A percentile compares a stretch with the other conserved stretches of the same genome.
These are phyloP conservation scores for Tetracladium marchalianum DNA, from an alignment of 495 filamentous ascomycete genomes.

Conservation along the genomic window DNA sequence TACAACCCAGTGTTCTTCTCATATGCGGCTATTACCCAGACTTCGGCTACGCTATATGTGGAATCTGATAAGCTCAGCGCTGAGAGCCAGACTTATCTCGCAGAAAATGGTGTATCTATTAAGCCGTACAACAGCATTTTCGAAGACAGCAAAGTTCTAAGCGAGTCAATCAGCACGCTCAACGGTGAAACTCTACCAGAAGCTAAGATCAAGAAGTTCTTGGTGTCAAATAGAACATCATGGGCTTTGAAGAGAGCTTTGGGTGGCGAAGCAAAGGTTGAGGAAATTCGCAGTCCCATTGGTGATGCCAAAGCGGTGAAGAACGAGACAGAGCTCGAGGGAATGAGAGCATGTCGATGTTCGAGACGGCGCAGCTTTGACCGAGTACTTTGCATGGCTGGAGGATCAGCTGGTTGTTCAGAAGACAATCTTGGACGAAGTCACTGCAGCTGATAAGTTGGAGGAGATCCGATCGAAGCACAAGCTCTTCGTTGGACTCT, in stretches of 20 bases:
- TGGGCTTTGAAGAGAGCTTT: slow-evolving; percentile 87
- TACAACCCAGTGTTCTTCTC: slow-evolving; percentile 99
- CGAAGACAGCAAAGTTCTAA: slow-evolving; percentile 58
- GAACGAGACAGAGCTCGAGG: slow-evolving; percentile 82
- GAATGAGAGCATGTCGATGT: slow-evolving; percentile 93
- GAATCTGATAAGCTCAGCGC: slow-evolving; percentile 65
- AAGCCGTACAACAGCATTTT: slow-evolving; percentile 84
- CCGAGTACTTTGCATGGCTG: slow-evolving; percentile 93
- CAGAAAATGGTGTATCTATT: slow-evolving; percentile 55
- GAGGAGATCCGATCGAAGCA: slow-evolving; percentile 74
- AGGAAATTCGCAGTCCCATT: slow-evolving; percentile 80
- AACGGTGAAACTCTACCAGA: slow-evolving; percentile 12
- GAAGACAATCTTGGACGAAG: slow-evolving; percentile 71
- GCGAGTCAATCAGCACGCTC: slow-evolving; percentile 29
- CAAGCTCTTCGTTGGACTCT: slow-evolving; percentile 78
- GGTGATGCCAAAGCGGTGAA: slow-evolving; percentile 97
- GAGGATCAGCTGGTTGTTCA: slow-evolving; percentile 76
- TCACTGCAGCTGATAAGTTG: slow-evolving; percentile 82
- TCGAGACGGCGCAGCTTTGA: slow-evolving; percentile 85
- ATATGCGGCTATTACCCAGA: slow-evolving; percentile 81
- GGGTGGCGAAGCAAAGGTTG: slow-evolving; percentile 79
- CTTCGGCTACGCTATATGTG: slow-evolving; percentile 74
- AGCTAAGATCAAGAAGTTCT: slow-evolving; percentile 53
- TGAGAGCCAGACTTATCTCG: slow-evolving; percentile 62
- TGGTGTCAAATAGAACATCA: slow-evolving; percentile 81